These are phyloP conservation scores for Russula virescens DNA, from an alignment of 768 basidiomycete species.

Conservation along the genomic window DNA sequence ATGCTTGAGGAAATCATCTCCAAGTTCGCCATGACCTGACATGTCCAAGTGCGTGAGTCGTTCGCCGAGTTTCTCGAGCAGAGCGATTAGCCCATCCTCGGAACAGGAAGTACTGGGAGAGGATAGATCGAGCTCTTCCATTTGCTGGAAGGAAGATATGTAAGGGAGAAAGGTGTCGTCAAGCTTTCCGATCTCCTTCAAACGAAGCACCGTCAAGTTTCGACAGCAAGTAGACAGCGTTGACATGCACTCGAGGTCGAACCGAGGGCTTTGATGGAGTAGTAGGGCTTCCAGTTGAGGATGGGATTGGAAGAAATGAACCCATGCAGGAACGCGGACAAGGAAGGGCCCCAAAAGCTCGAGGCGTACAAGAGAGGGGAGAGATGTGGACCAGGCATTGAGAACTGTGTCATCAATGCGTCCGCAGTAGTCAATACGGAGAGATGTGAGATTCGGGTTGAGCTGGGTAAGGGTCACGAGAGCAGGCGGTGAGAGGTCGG, in stretches of 20 bases:
- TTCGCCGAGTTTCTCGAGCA: constrained; percentile 51
- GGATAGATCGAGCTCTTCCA: constrained; percentile 66
- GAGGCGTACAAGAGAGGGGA: constrained; percentile 63
- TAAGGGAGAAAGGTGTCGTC: constrained; percentile 55
- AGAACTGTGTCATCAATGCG: constrained; percentile 63
- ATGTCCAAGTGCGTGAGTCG: constrained; percentile 59
- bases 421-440: constrained; percentile 85
- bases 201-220: constrained; percentile 62
- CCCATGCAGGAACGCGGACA: constrained; percentile 70
- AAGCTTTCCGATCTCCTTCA: constrained; percentile 74
- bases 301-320: constrained; percentile 60
- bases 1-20: constrained; percentile 51
- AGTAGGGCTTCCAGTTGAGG: constrained; percentile 64
- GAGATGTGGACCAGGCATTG: constrained; percentile 49
- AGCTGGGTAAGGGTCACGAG: constrained; percentile 67
- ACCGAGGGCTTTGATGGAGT: constrained; percentile 82
- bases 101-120: constrained; percentile 50
- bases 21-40: constrained; percentile 61
- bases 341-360: constrained; percentile 88
- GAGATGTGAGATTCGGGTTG: constrained; percentile 74
- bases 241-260: constrained; percentile 63
- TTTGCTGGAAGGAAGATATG: constrained; percentile 41
- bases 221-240: constrained; percentile 49
- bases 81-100: constrained; percentile 48
- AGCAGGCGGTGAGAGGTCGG: constrained; percentile 64